Percentiles rank a stretch among this genome's conserved stretches.
Evolutionary conservation across 2,329 filamentous ascomycete species (phyloP).

Genomic region (Botryotinia convoluta): DNA sequence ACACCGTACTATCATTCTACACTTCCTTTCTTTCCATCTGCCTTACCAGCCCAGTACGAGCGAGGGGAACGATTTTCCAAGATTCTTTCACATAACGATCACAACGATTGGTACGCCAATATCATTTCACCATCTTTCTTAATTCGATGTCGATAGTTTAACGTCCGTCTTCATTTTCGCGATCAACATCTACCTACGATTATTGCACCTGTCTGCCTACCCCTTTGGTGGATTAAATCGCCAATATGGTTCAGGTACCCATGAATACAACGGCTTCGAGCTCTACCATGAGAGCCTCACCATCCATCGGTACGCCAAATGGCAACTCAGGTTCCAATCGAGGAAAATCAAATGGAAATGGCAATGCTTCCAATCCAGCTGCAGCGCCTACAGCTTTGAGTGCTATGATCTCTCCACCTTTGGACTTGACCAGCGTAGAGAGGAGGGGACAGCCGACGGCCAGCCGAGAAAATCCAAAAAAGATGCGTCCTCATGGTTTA

Average conservation of each 20-base stretch:
- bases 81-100: background rate
- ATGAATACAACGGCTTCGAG: slow-evolving; percentile 31
- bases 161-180: background rate
- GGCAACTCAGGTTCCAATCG: slow-evolving; percentile 30
- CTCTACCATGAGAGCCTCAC: slow-evolving; percentile 32
- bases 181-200: background rate
- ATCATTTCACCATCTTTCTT: background rate
- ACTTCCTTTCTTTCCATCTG: background rate
- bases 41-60: background rate
- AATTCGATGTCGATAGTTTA: slow-evolving; percentile 35
- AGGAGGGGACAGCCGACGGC: slow-evolving; percentile 79
- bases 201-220: background rate
- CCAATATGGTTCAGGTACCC: slow-evolving; percentile 38
- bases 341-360: slow-evolving; percentile 33
- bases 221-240: slow-evolving; percentile 13
- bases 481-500: slow-evolving; percentile 77
- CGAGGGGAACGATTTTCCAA: background rate
- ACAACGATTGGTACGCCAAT: background rate
- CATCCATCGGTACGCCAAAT: slow-evolving; percentile 32
- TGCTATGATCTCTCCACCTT: slow-evolving; percentile 46
- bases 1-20: background rate
- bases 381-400: slow-evolving; percentile 37
- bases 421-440: slow-evolving; percentile 89
- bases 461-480: slow-evolving; percentile 72
- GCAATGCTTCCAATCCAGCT: slow-evolving; percentile 37